Percentiles rank a stretch among this genome's conserved stretches.
Conservation (phyloP, 1,284 basidiomycete species). For the Sanghuangporus weigelae region DNA sequence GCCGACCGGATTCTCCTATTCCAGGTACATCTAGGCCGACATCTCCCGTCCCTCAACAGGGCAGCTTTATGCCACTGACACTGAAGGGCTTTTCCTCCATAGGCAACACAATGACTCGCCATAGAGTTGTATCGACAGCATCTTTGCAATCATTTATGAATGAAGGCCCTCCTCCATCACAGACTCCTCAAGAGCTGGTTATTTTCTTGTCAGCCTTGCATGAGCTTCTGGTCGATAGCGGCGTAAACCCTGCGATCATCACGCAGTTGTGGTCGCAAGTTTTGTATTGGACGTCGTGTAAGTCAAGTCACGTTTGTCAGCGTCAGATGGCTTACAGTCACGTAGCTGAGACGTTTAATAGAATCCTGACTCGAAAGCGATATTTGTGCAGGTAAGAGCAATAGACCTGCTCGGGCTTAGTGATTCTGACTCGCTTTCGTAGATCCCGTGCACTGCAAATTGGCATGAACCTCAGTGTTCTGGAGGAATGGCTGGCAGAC, state of each 20-base stretch:
- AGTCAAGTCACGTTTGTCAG: slow-evolving; percentile 25
- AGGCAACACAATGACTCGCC: slow-evolving; percentile 52
- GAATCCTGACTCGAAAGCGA: slow-evolving; percentile 86
- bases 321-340: slow-evolving; percentile 26
- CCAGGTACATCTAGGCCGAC: slow-evolving; percentile 31
- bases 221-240: slow-evolving; percentile 79
- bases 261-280: slow-evolving; percentile 95
- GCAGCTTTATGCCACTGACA: slow-evolving; percentile 35
- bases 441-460: slow-evolving; percentile 88
- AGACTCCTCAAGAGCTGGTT: slow-evolving; percentile 64
- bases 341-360: slow-evolving; percentile 91
- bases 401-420: slow-evolving; percentile 5
- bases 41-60: slow-evolving; percentile 39
- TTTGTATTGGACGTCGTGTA: slow-evolving; percentile 87
- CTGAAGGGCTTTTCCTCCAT: slow-evolving; percentile 59
- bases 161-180: slow-evolving; percentile 38
- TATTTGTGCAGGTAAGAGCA: slow-evolving; percentile 78
- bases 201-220: slow-evolving; percentile 87
- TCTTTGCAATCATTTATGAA: slow-evolving; percentile 49
- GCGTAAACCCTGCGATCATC: slow-evolving; percentile 87
- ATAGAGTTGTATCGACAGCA: slow-evolving; percentile 39
- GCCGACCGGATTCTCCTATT: slow-evolving; percentile 10
- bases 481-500: slow-evolving; percentile 90
- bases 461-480: slow-evolving; percentile 75
- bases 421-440: background rate